Evolutionary conservation across 106 monocot species (phyloP), one percentile per base, ranked within the genome.

Genomic region (Vanilla planifolia): DNA sequence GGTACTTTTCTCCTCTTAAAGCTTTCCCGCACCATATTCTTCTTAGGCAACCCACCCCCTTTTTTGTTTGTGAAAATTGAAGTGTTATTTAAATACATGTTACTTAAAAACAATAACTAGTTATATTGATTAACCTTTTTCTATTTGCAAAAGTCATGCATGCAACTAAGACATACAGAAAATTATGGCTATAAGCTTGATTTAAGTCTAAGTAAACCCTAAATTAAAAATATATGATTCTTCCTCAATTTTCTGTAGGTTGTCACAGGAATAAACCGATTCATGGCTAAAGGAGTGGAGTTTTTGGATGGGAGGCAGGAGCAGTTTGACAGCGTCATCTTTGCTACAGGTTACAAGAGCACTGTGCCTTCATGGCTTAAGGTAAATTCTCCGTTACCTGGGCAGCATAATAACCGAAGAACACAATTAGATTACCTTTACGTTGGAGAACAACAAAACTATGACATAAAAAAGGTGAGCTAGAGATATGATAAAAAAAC

Each of bases 341-440:
- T 92, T 1, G 92, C 92, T 43, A 88, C 92, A 17, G 92, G 92
- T 15, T 92, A 92, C 55, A 66, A 34, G 46, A 92, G 92, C 76
- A 92, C 84, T 32, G 88, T 92, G 3, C 70, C 84, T 39, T 79
- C 81, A 27, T 92, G 92, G 92, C 78, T 92, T 56, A 88, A 92
- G 92, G 92, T 88, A 57, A 60, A 21, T 39, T n/a, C n/a, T n/a
- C n/a, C n/a, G 30, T 14, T 28, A 33, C 10, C 36, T 2, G 23
- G 14, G 27, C 37, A 6, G 2, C 0, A 17, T 10, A 27, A 2
- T 16, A 19, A 15, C 36, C 36, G 17, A 26, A 14, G 3, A 43
- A 30, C 5, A 34, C 16, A n/a, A n/a, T n/a, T n/a, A n/a, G n/a
- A n/a, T n/a, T n/a, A n/a, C n/a, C n/a, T n/a, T n/a, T n/a, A n/a